Evolutionary conservation across 2,329 filamentous ascomycete genomes (phyloP), one percentile per base, ranked within the genome.

Genomic region (Passalora sequoiae): DNA sequence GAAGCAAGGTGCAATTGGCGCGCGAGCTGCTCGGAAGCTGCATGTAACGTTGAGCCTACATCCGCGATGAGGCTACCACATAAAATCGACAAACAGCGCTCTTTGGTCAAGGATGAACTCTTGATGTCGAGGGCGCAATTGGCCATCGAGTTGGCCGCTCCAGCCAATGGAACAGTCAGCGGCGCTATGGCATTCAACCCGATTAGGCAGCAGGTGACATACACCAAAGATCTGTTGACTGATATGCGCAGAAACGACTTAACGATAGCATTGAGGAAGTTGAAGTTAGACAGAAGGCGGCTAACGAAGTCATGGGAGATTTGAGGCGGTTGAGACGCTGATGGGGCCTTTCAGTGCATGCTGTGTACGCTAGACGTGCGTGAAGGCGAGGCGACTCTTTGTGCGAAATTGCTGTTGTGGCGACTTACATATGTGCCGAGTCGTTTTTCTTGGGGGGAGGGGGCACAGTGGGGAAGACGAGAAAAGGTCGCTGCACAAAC

Each of bases 1-100:
- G 12, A 25, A 38, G 8, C 20, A 38, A 39, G 17, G 42, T 44
- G n/a, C 13, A 44, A 32, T 1, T 50, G 44, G 41, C 42, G 40
- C 9, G 30, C 35, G 1, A 20, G 8, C n/a, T 41, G 30, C 15
- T 44, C 44, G 3, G 44, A 38, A 17, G 16, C 24, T 16, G 30
- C 40, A 10, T n/a, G 19, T 21, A 20, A 21, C 6, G 19, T 16
- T 4, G 30, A 42, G 33, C 33, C 20, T 15, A 12, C 17, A 12
- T 12, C 4, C n/a, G 30, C 30, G 17, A 33, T 33, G 17, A 6
- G 30, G 20, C 6, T 9, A 12, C n/a, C n/a, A n/a, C n/a, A n/a
- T n/a, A n/a, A n/a, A n/a, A n/a, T n/a, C n/a, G n/a, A n/a, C n/a
- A n/a, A n/a, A n/a, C n/a, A n/a, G n/a, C n/a, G n/a, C n/a, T n/a